These are phyloP conservation scores for Sambucus nigra DNA, from an alignment of 129 eudicot genomes.

Conservation along the genomic window DNA sequence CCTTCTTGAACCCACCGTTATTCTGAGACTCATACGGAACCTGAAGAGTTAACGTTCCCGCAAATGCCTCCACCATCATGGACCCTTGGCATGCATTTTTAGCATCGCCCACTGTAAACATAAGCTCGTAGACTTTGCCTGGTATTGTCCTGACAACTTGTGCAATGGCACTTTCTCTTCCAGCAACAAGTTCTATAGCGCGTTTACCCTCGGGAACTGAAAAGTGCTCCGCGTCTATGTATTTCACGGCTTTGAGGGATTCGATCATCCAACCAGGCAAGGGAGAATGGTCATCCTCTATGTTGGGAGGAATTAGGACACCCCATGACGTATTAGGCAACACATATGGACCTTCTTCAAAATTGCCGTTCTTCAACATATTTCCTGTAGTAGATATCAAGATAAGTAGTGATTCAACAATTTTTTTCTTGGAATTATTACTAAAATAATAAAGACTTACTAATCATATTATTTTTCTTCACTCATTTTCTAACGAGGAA, in stretches of 20 bases:
- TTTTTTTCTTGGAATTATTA: background rate
- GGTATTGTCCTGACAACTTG: conserved; percentile 52
- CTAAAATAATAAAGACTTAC: no score
- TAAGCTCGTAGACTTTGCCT: conserved; percentile 45
- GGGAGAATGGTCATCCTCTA: conserved; percentile 80
- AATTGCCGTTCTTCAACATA: conserved; percentile 64
- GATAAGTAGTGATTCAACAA: no score
- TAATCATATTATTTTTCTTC: no score
- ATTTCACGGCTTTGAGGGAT: conserved; percentile 74
- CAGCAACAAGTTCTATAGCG: conserved; percentile 68
- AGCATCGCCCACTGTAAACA: conserved; percentile 67
- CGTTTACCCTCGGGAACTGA: conserved; percentile 65
- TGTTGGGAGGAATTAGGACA: conserved; percentile 70
- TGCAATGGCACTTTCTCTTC: conserved; percentile 70
- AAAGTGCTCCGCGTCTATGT: conserved; percentile 60
- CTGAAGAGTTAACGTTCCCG: conserved; percentile 34
- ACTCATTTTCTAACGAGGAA: no score
- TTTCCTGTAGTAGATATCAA: conserved; percentile 32
- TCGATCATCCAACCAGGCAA: conserved; percentile 80
- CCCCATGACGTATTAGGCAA: conserved; percentile 56
- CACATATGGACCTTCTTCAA: conserved; percentile 82
- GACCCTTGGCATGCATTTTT: conserved; percentile 58
- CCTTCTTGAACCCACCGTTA: conserved; percentile 39
- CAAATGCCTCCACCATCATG: conserved; percentile 65
- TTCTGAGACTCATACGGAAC: conserved; percentile 42